Conservation (phyloP, 257 asterid genomes). For the Echites panduratus region DNA sequence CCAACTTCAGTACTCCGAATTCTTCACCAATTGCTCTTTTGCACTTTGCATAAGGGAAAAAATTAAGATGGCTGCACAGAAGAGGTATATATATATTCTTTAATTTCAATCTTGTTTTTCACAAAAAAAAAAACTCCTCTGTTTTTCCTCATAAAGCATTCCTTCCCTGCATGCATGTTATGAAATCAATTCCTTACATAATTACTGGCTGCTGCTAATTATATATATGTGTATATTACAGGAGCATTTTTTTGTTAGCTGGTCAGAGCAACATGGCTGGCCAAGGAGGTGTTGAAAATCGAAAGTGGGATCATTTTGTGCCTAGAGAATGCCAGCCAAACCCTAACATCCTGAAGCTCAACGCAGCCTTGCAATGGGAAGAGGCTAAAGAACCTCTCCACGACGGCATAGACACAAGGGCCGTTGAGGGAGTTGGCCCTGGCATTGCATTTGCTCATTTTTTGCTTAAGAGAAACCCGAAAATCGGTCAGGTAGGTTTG, state of each 20-base stretch:
- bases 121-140: no score
- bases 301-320: conserved; percentile 45
- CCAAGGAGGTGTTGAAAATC: conserved; percentile 44
- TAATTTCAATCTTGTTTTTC: no score
- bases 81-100: no score
- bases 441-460: conserved; percentile 54
- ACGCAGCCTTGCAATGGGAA: conserved; percentile 40
- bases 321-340: conserved; percentile 36
- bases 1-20: no score
- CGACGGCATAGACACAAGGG: conserved; percentile 41
- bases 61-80: no score
- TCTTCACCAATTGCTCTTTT: no score
- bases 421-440: conserved; percentile 61
- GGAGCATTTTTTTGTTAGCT: conserved; percentile 51
- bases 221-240: neutral
- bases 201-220: no score
- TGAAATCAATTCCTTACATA: no score
- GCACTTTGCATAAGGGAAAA: no score
- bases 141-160: no score
- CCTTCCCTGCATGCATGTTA: no score
- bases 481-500: conserved; percentile 44
- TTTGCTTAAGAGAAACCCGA: conserved; percentile 16
- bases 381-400: conserved; percentile 71
- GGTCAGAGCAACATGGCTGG: conserved; percentile 92
- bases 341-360: conserved; percentile 34